Conservation (phyloP, 768 basidiomycete species). For the Lactifluus subvellereus region DNA sequence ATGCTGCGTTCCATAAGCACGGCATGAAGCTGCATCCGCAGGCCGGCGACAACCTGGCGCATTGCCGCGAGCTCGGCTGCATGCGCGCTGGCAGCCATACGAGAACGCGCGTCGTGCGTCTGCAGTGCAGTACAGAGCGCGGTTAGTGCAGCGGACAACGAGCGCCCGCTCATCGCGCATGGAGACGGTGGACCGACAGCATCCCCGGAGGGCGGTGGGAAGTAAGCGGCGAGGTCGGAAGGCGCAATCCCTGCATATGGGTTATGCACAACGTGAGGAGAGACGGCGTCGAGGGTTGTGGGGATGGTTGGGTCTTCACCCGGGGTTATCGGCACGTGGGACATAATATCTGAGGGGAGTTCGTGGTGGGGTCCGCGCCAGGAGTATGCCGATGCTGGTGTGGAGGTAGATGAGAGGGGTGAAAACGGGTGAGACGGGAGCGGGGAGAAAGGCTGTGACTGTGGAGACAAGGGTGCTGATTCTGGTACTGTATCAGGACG, state of each 20-base stretch:
- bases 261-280: neutral
- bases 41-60: slow-evolving; percentile 22
- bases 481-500: slow-evolving; percentile 30
- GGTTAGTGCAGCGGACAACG: slow-evolving; percentile 10
- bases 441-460: neutral
- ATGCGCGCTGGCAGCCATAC: slow-evolving; percentile 17
- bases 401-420: neutral
- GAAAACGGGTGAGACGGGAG: neutral
- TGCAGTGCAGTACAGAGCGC: slow-evolving; percentile 18
- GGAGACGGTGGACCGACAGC: neutral
- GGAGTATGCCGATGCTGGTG: neutral
- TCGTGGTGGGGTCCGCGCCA: slow-evolving; percentile 12
- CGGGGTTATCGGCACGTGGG: neutral
- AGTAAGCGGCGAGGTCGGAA: slow-evolving; percentile 23
- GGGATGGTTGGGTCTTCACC: slow-evolving; percentile 5
- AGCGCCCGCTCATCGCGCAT: neutral
- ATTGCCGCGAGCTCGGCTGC: slow-evolving; percentile 22
- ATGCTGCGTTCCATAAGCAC: slow-evolving; percentile 23
- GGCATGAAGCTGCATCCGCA: slow-evolving; percentile 24
- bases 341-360: slow-evolving; percentile 4
- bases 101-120: slow-evolving; percentile 22
- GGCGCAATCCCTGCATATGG: neutral
- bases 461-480: neutral
- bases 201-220: slow-evolving; percentile 16
- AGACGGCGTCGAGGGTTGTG: slow-evolving; percentile 2